These are phyloP conservation scores for Penicillium herquei DNA, from an alignment of 495 filamentous ascomycete genomes.

Conservation along the genomic window DNA sequence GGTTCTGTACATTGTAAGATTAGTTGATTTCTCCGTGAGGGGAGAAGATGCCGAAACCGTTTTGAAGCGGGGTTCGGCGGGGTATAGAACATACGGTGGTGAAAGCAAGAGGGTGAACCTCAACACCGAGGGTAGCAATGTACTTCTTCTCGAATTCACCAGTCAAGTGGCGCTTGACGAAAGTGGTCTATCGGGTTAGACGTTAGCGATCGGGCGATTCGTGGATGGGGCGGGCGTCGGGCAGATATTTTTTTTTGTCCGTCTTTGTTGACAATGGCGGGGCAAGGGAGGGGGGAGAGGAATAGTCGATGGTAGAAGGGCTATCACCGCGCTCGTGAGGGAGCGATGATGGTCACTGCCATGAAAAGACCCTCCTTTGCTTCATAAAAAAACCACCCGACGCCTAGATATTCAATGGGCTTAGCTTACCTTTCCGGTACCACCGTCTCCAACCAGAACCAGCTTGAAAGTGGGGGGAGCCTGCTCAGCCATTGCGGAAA, in stretches of 20 bases:
- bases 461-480: conserved; percentile 91
- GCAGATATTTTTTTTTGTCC: conserved; percentile 23
- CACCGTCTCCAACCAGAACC: conserved; percentile 98
- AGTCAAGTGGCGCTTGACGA: conserved; percentile 99
- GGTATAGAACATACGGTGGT: conserved; percentile 82
- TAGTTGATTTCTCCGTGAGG: conserved; percentile 32
- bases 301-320: conserved; percentile 9
- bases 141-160: conserved; percentile 99
- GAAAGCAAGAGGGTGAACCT: conserved; percentile 95
- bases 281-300: conserved; percentile 15
- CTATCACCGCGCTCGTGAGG: conserved; percentile 1
- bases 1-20: conserved; percentile 63
- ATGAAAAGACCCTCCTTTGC: not conserved
- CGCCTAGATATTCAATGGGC: conserved; percentile 7
- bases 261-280: conserved; percentile 33
- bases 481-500: conserved; percentile 57
- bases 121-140: conserved; percentile 98
- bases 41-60: conserved; percentile 2
- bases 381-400: not conserved
- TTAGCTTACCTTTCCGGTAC: conserved; percentile 91
- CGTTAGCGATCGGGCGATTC: conserved; percentile 28
- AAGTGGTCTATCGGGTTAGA: conserved; percentile 76
- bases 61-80: conserved; percentile 33
- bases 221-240: conserved; percentile 19
- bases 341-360: conserved; percentile 1